Base-by-base conservation (phyloP, 352 stramenopile species). In the Globisporangium megalacanthum region DNA sequence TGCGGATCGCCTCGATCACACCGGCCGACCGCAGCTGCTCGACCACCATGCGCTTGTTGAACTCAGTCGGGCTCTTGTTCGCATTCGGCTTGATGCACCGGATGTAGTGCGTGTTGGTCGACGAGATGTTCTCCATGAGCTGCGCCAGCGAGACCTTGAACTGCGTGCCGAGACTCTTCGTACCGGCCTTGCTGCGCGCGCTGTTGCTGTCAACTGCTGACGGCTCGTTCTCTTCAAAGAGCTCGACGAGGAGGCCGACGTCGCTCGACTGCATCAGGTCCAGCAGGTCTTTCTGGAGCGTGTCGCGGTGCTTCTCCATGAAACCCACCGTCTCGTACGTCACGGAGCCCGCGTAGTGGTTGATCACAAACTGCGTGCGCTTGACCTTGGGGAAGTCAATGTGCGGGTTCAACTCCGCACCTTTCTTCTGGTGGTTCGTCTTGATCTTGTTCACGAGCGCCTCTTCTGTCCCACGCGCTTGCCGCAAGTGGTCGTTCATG, bases 241-340 rank as follows among this genome's bases (percentile, higher is more conserved):
- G 71, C 49, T 83, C 70, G 2, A 83, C 72, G 10, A 95, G 61
- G 52, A 95, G 58, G 4, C 70, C 45, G 11, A 92, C 60, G 49
- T 61, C 82, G 55, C 86, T 95, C 14, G 82, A 68, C 61, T 92
- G 77, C 36, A 96, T 85, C 62, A 96, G 66, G 51, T 92, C 80
- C 58, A 97, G 87, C 51, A 99, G 70, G 55, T 98, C 95, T 56
- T 98, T 98, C 67, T 97, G 95, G 41, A 99, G 73, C 9, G 83
- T 95, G 62, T 98, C 92, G 49, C 92, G 90, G 65, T 98, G 97
- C 71, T 98, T 98, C 72, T 98, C 95, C 71, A 98, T 94, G 71
- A 99, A 99, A 19, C 92, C 93, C 5, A 90, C 79, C 7, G 89
- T 95, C 61, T 95, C 85, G 68, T 99, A 99, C 13, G 84, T 95